These are phyloP conservation scores for Herpetomonas tarakana DNA, from an alignment of 208 protist genomes.

Conservation along the genomic window DNA sequence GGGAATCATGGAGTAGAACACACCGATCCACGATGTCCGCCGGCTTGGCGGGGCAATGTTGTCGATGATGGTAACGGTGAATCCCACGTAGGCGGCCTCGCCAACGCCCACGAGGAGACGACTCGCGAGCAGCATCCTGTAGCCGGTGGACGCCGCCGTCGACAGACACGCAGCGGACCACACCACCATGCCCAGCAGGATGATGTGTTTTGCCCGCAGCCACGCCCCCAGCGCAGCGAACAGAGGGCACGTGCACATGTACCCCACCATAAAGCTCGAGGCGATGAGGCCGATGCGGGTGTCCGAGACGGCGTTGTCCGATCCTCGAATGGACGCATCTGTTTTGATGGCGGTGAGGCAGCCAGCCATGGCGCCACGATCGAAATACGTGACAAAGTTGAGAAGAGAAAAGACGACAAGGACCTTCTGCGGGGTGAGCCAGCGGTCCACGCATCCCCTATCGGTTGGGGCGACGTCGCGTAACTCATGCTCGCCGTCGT, in stretches of 20 bases:
- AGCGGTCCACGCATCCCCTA: slow-evolving; percentile 1
- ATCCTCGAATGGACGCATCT: slow-evolving; percentile 24
- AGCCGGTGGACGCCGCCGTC: slow-evolving; percentile 41
- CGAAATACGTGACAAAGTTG: slow-evolving; percentile 86
- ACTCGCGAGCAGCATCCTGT: slow-evolving; percentile 41
- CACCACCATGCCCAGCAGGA: slow-evolving; percentile 51
- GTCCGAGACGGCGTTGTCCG: slow-evolving; percentile 25
- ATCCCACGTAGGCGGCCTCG: slow-evolving; percentile 81
- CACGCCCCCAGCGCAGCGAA: slow-evolving; percentile 46
- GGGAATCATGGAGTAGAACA: slow-evolving; percentile 86
- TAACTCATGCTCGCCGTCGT: too few species aligned
- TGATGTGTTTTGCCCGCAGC: slow-evolving; percentile 35
- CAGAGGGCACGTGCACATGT: slow-evolving; percentile 61
- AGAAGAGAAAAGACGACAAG: slow-evolving; percentile 53
- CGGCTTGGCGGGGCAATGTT: slow-evolving; percentile 52
- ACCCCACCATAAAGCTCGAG: slow-evolving; percentile 82
- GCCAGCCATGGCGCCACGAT: slow-evolving; percentile 63
- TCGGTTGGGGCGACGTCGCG: too few species aligned
- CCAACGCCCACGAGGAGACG: slow-evolving; percentile 72
- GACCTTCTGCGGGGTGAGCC: slow-evolving; percentile 27
- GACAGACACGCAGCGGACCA: slow-evolving; percentile 53
- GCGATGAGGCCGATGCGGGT: slow-evolving; percentile 52
- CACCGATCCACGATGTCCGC: slow-evolving; percentile 77
- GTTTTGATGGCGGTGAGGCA: slow-evolving; percentile 31
- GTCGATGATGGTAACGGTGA: slow-evolving; percentile 80